Evolutionary conservation across 306 rosid genomes (phyloP).

Genomic region (Acmispon strigosus): DNA sequence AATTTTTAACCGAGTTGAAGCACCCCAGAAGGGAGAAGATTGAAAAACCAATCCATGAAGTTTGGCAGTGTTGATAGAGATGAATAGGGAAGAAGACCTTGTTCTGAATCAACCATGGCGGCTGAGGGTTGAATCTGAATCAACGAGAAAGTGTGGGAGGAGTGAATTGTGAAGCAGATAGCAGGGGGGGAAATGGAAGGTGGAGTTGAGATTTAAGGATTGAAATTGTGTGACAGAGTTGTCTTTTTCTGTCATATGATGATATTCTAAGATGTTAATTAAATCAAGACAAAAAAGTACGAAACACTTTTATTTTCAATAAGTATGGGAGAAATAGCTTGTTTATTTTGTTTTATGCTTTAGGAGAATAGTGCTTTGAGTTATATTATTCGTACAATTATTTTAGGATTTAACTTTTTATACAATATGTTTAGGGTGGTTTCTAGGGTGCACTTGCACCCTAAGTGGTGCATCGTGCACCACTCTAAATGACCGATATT

Average conservation of each 20-base stretch:
- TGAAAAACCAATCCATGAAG: neutral
- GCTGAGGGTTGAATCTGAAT: slow-evolving; percentile 26
- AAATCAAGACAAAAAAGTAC: too few species aligned
- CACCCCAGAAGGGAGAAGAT: neutral
- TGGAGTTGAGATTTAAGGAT: slow-evolving; percentile 25
- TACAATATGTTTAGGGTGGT: too few species aligned
- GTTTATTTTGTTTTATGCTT: too few species aligned
- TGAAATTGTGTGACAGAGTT: slow-evolving; percentile 9
- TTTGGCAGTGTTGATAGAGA: neutral
- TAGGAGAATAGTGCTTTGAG: too few species aligned
- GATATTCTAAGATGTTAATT: too few species aligned
- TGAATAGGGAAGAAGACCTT: slow-evolving; percentile 24
- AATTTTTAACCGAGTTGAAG: slow-evolving; percentile 1
- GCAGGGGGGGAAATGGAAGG: slow-evolving; percentile 6
- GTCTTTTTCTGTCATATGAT: neutral
- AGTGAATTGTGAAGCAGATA: slow-evolving; percentile 7
- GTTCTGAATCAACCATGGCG: slow-evolving; percentile 47
- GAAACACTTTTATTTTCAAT: too few species aligned
- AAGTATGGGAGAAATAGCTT: too few species aligned
- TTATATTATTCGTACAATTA: too few species aligned
- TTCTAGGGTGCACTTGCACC: too few species aligned
- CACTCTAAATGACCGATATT: too few species aligned
- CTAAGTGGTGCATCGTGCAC: too few species aligned
- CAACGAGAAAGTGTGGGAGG: neutral
- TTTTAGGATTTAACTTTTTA: too few species aligned